Percentiles rank a stretch among this genome's conserved stretches.
Evolutionary conservation across 1,284 basidiomycete species (phyloP).

Genomic region (Rhodofomes roseus): DNA sequence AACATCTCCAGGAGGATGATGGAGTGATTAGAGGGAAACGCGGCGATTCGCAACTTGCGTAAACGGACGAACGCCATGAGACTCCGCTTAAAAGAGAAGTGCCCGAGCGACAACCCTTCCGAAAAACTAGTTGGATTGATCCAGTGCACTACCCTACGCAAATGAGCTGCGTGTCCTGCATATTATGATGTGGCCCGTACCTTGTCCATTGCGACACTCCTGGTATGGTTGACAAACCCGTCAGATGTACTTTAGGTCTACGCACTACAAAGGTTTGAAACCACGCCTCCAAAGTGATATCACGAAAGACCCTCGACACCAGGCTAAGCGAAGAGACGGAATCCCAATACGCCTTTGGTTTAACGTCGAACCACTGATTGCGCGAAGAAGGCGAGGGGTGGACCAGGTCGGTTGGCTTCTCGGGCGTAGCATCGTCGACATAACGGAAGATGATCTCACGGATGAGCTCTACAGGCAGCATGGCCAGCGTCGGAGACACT

Average conservation of each 20-base stretch:
- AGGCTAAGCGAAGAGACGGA: conserved; percentile 10
- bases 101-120: neutral
- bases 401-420: neutral
- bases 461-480: too few relatives aligned
- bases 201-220: neutral
- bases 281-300: conserved; percentile 16
- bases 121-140: conserved; percentile 2
- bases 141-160: conserved; percentile 10
- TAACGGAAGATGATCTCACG: neutral
- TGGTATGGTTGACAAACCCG: neutral
- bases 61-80: conserved; percentile 12
- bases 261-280: conserved; percentile 13
- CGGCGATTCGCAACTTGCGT: conserved; percentile 15
- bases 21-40: conserved; percentile 6
- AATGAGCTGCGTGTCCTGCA: neutral
- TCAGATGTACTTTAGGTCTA: conserved; percentile 10
- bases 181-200: neutral
- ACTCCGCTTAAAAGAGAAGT: conserved; percentile 12
- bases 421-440: neutral
- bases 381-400: neutral
- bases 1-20: conserved; percentile 11
- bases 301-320: conserved; percentile 11
- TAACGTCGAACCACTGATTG: neutral
- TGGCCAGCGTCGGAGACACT: too few relatives aligned
- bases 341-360: conserved; percentile 5